Evolutionary conservation across 352 stramenopile species (phyloP), one percentile per base, ranked within the genome.

Genomic region (Aphanomyces cochlioides): DNA sequence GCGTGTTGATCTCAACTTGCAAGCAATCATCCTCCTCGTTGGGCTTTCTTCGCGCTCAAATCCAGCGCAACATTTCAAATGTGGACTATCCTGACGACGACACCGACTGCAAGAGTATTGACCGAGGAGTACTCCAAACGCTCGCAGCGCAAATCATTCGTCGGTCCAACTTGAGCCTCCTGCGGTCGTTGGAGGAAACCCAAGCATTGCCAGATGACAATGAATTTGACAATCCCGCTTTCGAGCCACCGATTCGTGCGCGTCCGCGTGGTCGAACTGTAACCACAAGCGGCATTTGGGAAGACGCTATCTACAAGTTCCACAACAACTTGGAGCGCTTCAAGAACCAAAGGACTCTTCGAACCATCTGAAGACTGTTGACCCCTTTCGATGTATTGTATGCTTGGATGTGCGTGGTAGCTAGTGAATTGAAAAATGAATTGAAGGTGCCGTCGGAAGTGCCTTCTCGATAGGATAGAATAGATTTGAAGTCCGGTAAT

Each of bases 271-370:
- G 54, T 61, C 54, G 54, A 37, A 45, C 54, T 1, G 54, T 40
- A 37, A 61, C 39, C 21, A 39, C 28, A 19, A 61, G 54, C 21
- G 54, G 54, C 5, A 10, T 61, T 19, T 61, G 54, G 54, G 54
- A 61, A 61, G 54, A 61, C 28, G 54, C 54, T n/a, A 61, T 61
- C 1, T 61, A 37, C 28, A 61, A 41, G 21, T 61, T 61, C 5
- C 54, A 61, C 54, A 43, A 28, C 54, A 61, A 61, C 54, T 41
- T 61, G 54, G 54, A 61, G 54, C 54, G 54, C 15, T 61, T 61
- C 54, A 61, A 61, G 54, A 28, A 61, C 28, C 54, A 61, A 12
- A 61, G 43, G 54, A 19, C 36, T 10, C 36, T 37, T 43, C 54
- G 54, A 41, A 61, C 54, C 10, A 39, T 61, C 7, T 61, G 43